Evolutionary conservation across 2,329 filamentous ascomycete genomes (phyloP), one percentile per base, ranked within the genome.

Genomic region (Tolypocladium nubicola): DNA sequence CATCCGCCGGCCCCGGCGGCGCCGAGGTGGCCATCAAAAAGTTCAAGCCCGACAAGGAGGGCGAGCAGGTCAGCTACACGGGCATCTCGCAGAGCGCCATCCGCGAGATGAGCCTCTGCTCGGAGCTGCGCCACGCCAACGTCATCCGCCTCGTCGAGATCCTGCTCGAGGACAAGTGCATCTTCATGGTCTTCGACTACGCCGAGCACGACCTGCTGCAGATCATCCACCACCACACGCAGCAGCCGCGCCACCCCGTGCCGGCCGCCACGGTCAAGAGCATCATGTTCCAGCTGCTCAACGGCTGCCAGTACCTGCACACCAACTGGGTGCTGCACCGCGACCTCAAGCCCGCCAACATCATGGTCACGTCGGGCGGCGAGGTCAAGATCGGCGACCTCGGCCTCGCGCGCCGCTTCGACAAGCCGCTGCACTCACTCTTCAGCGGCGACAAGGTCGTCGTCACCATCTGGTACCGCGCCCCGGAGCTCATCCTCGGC

Each of bases 161-260:
- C 66, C 96, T 99, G 66, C 80, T 99, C 3, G 93, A 99, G 74
- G 92, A 96, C 72, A 97, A 97, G 76, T 97, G 92, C 75, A 97
- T 99, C 70, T 99, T 92, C 74, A 99, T 99, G 88, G 92, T 99
- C 2, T 97, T 99, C 65, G 94, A 97, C 72, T 99, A 96, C 71
- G 94, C 94, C 63, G 94, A 99, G 73, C 94, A 99, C 71, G 94
- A 99, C 72, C 76, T 99, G 41, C 79, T 99, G 5, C 94, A 99
- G 71, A 97, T 99, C 70, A 97, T 99, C 64, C 94, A 99, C 70
- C 92, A 97, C 70, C 94, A 99, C 73, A 96, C 89, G 1, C 88
- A 96, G 70, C 88, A 92, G 58, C 86, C 90, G 35, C 82, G 92
- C 33, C 89, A 94, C 64, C 87, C 90, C 7, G 97, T 99, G 58